These are phyloP conservation scores for Saksenaea oblongispora DNA, from an alignment of 371 early-diverging fungal genomes.

Conservation along the genomic window DNA sequence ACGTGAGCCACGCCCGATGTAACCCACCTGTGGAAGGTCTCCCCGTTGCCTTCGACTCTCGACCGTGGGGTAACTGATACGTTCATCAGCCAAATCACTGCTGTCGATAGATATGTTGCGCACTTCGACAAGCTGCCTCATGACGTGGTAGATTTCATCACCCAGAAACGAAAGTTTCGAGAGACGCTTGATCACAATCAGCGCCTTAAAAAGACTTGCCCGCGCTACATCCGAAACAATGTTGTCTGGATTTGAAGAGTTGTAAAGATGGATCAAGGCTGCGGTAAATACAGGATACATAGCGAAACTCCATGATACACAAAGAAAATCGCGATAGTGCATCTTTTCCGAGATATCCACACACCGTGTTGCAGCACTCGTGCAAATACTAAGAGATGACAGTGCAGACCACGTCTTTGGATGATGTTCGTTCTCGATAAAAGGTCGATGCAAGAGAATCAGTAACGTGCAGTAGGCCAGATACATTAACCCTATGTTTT, in stretches of 20 bases:
- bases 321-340: slow-evolving; percentile 50
- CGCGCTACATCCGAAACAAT: slow-evolving; percentile 37
- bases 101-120: slow-evolving; percentile 28
- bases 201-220: slow-evolving; percentile 25
- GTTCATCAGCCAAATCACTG: slow-evolving; percentile 9
- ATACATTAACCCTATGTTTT: slow-evolving; percentile 46
- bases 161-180: slow-evolving; percentile 29
- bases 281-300: slow-evolving; percentile 54
- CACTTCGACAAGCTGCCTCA: slow-evolving; percentile 22
- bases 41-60: not conserved
- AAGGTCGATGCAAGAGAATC: slow-evolving; percentile 60
- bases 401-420: slow-evolving; percentile 31
- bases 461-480: slow-evolving; percentile 51
- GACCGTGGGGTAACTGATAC: not conserved
- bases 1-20: slow-evolving; percentile 9
- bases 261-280: slow-evolving; percentile 43
- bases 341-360: slow-evolving; percentile 47
- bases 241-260: slow-evolving; percentile 31
- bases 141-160: slow-evolving; percentile 18
- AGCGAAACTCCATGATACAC: slow-evolving; percentile 54
- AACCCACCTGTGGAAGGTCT: not conserved
- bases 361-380: slow-evolving; percentile 55
- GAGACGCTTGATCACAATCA: slow-evolving; percentile 31
- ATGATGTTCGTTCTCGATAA: slow-evolving; percentile 41
- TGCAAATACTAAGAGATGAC: slow-evolving; percentile 59